Evolutionary conservation across 345 rosid species (phyloP).

Genomic region (Kernera saxatilis): DNA sequence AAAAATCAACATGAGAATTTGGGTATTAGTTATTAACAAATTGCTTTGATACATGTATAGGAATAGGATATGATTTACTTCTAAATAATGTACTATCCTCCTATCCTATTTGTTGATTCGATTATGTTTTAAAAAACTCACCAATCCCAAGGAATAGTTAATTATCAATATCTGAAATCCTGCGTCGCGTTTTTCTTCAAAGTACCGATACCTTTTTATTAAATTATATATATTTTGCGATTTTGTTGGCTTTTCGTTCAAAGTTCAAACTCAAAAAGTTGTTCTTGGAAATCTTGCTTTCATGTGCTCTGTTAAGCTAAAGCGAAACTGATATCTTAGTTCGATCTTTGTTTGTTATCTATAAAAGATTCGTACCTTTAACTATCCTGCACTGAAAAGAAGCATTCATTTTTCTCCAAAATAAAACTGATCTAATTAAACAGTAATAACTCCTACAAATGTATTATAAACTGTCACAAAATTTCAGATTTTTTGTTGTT

Average conservation of each 20-base stretch:
- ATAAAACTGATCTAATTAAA: not conserved
- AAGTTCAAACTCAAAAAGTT: constrained; percentile 23
- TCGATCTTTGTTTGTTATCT: constrained; percentile 30
- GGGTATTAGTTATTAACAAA: not conserved
- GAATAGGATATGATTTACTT: not conserved
- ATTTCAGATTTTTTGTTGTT: not conserved
- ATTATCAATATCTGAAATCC: not conserved
- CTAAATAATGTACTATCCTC: not conserved
- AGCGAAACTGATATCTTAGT: constrained; percentile 33
- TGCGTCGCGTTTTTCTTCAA: constrained; percentile 15
- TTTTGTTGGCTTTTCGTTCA: constrained; percentile 19
- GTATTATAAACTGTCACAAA: not conserved
- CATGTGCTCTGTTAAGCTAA: constrained; percentile 33
- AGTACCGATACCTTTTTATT: not conserved
- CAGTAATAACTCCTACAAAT: not conserved
- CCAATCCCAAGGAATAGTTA: constrained; percentile 8
- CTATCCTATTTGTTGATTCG: constrained; percentile 7
- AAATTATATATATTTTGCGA: not conserved
- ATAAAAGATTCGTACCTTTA: constrained; percentile 25
- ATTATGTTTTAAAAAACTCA: constrained; percentile 4
- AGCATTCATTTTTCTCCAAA: not conserved
- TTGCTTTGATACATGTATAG: not conserved
- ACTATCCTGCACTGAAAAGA: not conserved
- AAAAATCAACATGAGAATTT: not conserved
- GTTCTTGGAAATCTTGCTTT: constrained; percentile 20